Conservation (phyloP, 208 protist species). For the Leishmania lainsoni region DNA sequence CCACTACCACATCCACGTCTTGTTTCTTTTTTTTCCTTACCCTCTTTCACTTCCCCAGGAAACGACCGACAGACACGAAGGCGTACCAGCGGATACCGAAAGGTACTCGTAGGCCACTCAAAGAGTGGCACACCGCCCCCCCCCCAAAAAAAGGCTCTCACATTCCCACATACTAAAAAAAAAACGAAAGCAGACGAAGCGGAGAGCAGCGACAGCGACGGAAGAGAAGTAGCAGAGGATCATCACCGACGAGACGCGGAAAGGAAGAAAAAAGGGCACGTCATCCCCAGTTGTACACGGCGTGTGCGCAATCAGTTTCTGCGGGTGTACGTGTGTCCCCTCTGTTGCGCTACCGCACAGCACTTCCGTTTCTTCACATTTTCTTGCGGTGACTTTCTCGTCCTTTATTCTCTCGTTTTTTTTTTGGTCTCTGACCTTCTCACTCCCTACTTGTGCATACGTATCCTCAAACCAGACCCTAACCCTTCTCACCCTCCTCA, state of each 20-base stretch:
- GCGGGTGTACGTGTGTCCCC: not conserved
- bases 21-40: not conserved
- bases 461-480: not conserved
- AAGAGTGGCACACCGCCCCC: not conserved
- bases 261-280: not conserved
- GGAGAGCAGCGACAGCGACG: too few relatives aligned
- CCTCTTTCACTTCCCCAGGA: not conserved
- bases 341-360: not conserved
- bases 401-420: not conserved
- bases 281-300: not conserved
- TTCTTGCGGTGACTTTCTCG: not conserved
- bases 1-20: not conserved
- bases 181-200: not conserved
- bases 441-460: not conserved
- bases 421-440: not conserved
- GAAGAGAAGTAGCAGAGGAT: not conserved
- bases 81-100: not conserved
- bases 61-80: not conserved
- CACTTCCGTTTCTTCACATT: not conserved
- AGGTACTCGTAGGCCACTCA: too few relatives aligned
- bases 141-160: not conserved
- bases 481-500: not conserved
- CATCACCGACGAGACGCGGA: not conserved
- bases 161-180: not conserved
- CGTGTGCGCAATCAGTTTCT: constrained; percentile 15